A percentile compares a stretch with the other conserved stretches of the same genome.
Evolutionary conservation across 169 alveolate genomes (phyloP).

Genomic region (Theileria luwenshuni): DNA sequence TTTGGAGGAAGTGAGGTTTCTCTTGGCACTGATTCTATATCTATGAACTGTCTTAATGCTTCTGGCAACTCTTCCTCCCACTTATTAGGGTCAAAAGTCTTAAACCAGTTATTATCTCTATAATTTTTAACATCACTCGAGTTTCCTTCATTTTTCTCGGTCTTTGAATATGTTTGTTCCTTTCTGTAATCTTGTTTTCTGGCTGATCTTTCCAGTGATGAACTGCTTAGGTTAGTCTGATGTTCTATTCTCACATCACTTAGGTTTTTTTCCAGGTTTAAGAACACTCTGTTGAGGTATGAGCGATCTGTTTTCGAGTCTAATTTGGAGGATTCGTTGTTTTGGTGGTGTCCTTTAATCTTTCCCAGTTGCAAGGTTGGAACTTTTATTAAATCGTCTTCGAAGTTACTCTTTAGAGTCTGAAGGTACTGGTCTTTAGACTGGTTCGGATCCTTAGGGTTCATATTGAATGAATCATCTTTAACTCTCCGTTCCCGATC

Average conservation of each 20-base stretch:
- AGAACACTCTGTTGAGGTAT: slow-evolving; percentile 27
- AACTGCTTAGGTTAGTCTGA: slow-evolving; percentile 26
- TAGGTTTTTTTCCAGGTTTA: slow-evolving; percentile 29
- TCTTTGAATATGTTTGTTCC: neutral
- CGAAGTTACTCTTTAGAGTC: too few relatives aligned
- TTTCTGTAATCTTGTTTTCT: neutral
- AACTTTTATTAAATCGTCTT: too few relatives aligned
- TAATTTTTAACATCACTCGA: too few relatives aligned
- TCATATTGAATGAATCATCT: too few relatives aligned
- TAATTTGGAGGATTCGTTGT: too few relatives aligned
- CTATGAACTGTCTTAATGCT: slow-evolving; percentile 5
- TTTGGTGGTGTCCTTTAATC: too few relatives aligned
- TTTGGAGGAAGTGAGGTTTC: too few relatives aligned
- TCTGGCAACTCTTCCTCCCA: slow-evolving; percentile 7
- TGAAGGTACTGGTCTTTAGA: too few relatives aligned
- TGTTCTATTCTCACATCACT: slow-evolving; percentile 41
- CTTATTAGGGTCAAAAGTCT: slow-evolving; percentile 1
- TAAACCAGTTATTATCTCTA: neutral
- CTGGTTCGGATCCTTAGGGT: too few relatives aligned
- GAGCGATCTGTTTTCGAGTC: neutral
- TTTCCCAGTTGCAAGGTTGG: too few relatives aligned
- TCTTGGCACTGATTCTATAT: neutral
- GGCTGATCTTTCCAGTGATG: slow-evolving; percentile 6
- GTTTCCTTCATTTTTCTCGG: too few relatives aligned
- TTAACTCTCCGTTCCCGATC: too few relatives aligned